Evolutionary conservation across 805 yeast genomes (phyloP).

Genomic region (Suhomyces pyralidae): DNA sequence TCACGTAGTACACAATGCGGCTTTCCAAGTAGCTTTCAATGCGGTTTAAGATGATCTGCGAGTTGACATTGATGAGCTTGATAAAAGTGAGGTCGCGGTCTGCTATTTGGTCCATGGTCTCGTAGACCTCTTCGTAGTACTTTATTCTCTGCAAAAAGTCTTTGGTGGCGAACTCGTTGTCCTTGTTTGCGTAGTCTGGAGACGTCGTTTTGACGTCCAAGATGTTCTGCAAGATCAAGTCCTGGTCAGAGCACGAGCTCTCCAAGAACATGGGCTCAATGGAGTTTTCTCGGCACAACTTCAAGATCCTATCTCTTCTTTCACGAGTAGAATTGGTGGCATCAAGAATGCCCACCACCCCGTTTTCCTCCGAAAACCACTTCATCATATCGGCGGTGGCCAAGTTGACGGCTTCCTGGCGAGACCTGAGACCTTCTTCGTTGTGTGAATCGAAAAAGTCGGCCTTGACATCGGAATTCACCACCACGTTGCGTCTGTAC

Average conservation of each 20-base stretch:
- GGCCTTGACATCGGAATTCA: constrained; percentile 60
- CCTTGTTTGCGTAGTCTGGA: constrained; percentile 72
- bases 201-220: constrained; percentile 83
- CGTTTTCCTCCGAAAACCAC: constrained; percentile 80
- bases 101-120: constrained; percentile 58
- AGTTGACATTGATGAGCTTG: constrained; percentile 81
- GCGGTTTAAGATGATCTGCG: constrained; percentile 83
- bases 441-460: constrained; percentile 73
- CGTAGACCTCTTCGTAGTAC: constrained; percentile 70
- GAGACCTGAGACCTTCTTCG: constrained; percentile 56
- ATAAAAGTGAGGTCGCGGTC: constrained; percentile 76
- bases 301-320: constrained; percentile 63
- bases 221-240: constrained; percentile 73
- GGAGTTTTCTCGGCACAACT: constrained; percentile 57
- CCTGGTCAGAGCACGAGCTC: constrained; percentile 83
- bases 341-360: constrained; percentile 89
- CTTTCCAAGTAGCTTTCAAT: constrained; percentile 88
- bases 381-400: constrained; percentile 79
- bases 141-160: constrained; percentile 75
- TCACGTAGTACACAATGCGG: constrained; percentile 89
- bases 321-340: constrained; percentile 84
- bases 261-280: constrained; percentile 92
- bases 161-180: constrained; percentile 65
- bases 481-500: constrained; percentile 61
- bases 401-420: constrained; percentile 64